Percentiles rank a stretch among this genome's conserved stretches.
phyloP scores from a whole-genome alignment of 2,329 filamentous ascomycete genomes.

The Aspergillus uvarum region DNA sequence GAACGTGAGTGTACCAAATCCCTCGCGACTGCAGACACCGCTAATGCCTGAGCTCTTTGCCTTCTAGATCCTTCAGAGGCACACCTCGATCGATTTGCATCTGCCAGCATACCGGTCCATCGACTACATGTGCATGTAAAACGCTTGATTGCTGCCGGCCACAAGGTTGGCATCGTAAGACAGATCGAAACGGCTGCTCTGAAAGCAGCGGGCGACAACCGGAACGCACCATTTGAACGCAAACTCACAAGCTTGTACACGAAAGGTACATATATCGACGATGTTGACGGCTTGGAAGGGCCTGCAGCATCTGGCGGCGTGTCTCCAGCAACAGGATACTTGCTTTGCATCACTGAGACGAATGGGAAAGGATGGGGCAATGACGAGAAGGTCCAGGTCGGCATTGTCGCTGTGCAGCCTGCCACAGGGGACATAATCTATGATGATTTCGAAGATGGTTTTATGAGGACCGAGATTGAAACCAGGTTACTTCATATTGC shows the following conservation, averaged over 20 bases:
- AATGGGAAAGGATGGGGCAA: slow-evolving; percentile 77
- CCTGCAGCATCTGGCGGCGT: slow-evolving; percentile 57
- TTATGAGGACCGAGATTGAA: slow-evolving; percentile 95
- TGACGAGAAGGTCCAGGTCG: slow-evolving; percentile 90
- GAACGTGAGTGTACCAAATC: slow-evolving; percentile 60
- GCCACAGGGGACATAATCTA: slow-evolving; percentile 95
- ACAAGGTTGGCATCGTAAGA: slow-evolving; percentile 93
- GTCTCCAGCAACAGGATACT: slow-evolving; percentile 71
- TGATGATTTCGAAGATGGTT: slow-evolving; percentile 93
- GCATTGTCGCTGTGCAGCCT: slow-evolving; percentile 90
- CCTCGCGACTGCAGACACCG: neutral
- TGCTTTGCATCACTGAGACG: slow-evolving; percentile 87
- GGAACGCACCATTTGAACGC: slow-evolving; percentile 85
- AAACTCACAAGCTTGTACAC: slow-evolving; percentile 97
- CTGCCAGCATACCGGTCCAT: slow-evolving; percentile 91
- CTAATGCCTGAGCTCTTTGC: neutral
- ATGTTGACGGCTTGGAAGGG: slow-evolving; percentile 74
- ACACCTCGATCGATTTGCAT: slow-evolving; percentile 87
- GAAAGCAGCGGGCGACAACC: slow-evolving; percentile 92
- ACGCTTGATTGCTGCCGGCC: slow-evolving; percentile 82
- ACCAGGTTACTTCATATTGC: slow-evolving; percentile 93
- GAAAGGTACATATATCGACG: slow-evolving; percentile 96
- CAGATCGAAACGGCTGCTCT: slow-evolving; percentile 94
- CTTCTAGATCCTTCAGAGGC: slow-evolving; percentile 76
- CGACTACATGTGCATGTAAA: slow-evolving; percentile 91